phyloP scores from a whole-genome alignment of 768 basidiomycete species.

The Neoboletus subvelutipes region DNA sequence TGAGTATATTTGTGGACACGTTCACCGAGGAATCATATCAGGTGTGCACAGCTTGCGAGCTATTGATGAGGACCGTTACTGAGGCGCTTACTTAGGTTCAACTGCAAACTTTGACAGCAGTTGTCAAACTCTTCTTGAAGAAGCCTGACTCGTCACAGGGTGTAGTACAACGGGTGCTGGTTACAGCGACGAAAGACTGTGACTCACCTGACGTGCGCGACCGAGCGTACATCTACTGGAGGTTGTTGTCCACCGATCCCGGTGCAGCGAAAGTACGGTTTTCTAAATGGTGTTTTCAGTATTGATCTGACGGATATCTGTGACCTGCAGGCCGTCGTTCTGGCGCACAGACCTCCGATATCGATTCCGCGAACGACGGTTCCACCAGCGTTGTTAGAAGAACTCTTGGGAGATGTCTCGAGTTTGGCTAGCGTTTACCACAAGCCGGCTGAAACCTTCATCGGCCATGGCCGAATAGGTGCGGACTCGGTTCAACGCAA shows the following conservation, averaged over 20 bases:
- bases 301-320: neutral
- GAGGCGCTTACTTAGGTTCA: constrained; percentile 48
- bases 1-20: constrained; percentile 85
- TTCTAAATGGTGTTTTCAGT: neutral
- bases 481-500: constrained; percentile 74
- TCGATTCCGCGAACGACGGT: constrained; percentile 91
- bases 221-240: constrained; percentile 98
- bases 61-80: neutral
- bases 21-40: constrained; percentile 94
- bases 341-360: constrained; percentile 91
- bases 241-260: constrained; percentile 90
- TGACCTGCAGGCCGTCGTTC: constrained; percentile 69
- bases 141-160: constrained; percentile 92
- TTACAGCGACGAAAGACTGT: constrained; percentile 95
- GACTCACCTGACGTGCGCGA: constrained; percentile 97
- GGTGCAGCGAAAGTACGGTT: constrained; percentile 82
- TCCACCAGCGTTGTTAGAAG: constrained; percentile 82
- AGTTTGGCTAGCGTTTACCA: constrained; percentile 94
- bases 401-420: constrained; percentile 87
- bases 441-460: constrained; percentile 94
- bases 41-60: constrained; percentile 38
- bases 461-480: constrained; percentile 87
- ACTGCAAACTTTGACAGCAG: constrained; percentile 85
- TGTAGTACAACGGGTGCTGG: constrained; percentile 87
- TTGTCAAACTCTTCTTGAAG: constrained; percentile 94